phyloP scores from a whole-genome alignment of 1,284 basidiomycete species.

The Somion occarium region DNA sequence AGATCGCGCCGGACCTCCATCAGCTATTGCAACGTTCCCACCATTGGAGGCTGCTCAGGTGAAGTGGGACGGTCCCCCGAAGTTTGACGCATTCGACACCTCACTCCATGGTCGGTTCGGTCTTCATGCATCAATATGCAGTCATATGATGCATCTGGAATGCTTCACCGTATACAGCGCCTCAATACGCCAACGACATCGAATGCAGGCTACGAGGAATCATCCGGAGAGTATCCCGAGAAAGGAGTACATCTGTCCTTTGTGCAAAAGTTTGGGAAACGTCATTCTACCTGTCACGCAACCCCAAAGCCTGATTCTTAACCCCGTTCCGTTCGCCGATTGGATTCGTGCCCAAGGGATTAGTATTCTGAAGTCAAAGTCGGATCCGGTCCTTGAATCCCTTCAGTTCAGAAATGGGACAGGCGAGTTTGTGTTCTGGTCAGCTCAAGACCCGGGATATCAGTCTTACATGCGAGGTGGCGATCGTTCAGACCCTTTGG shows the following conservation, averaged over 20 bases:
- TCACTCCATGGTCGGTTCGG: slow-evolving; percentile 73
- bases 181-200: slow-evolving; percentile 86
- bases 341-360: slow-evolving; percentile 82
- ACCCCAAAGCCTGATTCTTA: slow-evolving; percentile 41
- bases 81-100: slow-evolving; percentile 74
- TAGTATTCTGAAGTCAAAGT: slow-evolving; percentile 73
- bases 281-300: slow-evolving; percentile 81
- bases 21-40: slow-evolving; percentile 43
- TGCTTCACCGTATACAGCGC: slow-evolving; percentile 92
- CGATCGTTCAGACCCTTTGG: slow-evolving; percentile 46
- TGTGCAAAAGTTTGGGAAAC: slow-evolving; percentile 98
- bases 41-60: slow-evolving; percentile 43
- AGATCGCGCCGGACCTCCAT: slow-evolving; percentile 43
- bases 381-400: slow-evolving; percentile 63
- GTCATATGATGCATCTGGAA: slow-evolving; percentile 95
- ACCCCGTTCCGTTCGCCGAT: slow-evolving; percentile 61
- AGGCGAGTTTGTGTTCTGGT: slow-evolving; percentile 83
- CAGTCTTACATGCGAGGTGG: slow-evolving; percentile 46
- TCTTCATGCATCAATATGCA: slow-evolving; percentile 86
- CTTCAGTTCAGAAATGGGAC: slow-evolving; percentile 73
- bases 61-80: slow-evolving; percentile 32
- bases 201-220: slow-evolving; percentile 86
- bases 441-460: slow-evolving; percentile 71
- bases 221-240: slow-evolving; percentile 92
- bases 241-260: slow-evolving; percentile 94